Evolutionary conservation across 805 yeast genomes (phyloP).

Genomic region (Saturnispora saitoi): DNA sequence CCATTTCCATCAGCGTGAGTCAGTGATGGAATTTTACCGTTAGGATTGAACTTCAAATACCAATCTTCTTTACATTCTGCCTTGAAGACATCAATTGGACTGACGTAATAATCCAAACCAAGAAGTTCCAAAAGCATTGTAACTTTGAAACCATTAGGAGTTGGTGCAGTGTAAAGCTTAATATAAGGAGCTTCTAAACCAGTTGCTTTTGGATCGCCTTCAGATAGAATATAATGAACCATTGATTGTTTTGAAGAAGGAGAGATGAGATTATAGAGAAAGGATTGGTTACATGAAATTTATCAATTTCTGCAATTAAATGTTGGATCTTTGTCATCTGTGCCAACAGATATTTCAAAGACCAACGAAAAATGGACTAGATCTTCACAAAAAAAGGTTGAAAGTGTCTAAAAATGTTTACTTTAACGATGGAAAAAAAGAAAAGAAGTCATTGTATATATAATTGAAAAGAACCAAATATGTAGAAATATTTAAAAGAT

Average conservation of each 20-base stretch:
- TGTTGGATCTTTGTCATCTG: no score
- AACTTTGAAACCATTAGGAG: conserved; percentile 41
- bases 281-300: no score
- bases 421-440: no score
- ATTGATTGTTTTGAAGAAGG: conserved; percentile 11
- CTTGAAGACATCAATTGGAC: conserved; percentile 33
- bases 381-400: no score
- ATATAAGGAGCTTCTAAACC: conserved; percentile 34
- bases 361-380: no score
- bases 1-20: conserved; percentile 34
- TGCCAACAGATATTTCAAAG: no score
- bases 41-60: conserved; percentile 50
- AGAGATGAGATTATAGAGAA: no score
- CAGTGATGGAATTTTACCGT: conserved; percentile 56
- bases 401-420: no score
- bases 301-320: no score
- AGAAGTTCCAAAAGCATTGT: conserved; percentile 34
- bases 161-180: conserved; percentile 34
- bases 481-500: no score
- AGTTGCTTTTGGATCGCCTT: conserved; percentile 28
- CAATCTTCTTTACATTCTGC: conserved; percentile 47
- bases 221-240: conserved; percentile 27
- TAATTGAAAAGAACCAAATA: no score
- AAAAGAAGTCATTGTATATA: no score
- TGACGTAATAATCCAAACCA: conserved; percentile 33